A percentile compares a stretch with the other conserved stretches of the same genome.
phyloP scores from a whole-genome alignment of 352 stramenopile species.

The Phytophthora pisi region DNA sequence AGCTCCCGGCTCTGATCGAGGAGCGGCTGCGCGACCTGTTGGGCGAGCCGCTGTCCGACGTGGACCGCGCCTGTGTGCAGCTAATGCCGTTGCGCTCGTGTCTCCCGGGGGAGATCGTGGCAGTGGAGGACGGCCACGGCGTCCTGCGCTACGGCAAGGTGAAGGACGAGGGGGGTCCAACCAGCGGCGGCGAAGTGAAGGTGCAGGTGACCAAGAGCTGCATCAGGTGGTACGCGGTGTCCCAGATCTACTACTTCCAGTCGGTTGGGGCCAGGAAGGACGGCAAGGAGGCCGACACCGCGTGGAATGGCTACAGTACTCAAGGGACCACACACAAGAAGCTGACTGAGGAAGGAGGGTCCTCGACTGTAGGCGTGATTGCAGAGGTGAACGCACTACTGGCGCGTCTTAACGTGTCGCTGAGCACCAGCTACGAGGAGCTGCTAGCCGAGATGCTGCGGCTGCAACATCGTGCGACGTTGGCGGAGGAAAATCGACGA shows the following conservation, averaged over 20 bases:
- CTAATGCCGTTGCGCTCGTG: conserved; percentile 44
- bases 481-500: conserved; percentile 51
- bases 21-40: conserved; percentile 35
- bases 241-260: conserved; percentile 60
- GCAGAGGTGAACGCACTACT: conserved; percentile 55
- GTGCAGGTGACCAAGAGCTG: conserved; percentile 47
- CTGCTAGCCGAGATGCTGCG: conserved; percentile 50
- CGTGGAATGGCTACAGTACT: background rate
- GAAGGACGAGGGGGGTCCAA: conserved; percentile 27
- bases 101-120: conserved; percentile 57
- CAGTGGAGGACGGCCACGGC: conserved; percentile 33
- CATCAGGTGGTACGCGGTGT: conserved; percentile 48
- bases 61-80: conserved; percentile 38
- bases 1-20: conserved; percentile 25
- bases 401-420: conserved; percentile 49
- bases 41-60: conserved; percentile 39
- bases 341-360: background rate
- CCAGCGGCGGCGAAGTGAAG: conserved; percentile 42
- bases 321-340: conserved; percentile 2
- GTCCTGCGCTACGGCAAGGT: conserved; percentile 48
- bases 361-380: conserved; percentile 34
- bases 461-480: conserved; percentile 42
- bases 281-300: background rate
- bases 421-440: conserved; percentile 56
- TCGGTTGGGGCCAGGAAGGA: conserved; percentile 11